Evolutionary conservation across 208 protist genomes (phyloP).

Genomic region (Acanthamoeba triangularis): DNA sequence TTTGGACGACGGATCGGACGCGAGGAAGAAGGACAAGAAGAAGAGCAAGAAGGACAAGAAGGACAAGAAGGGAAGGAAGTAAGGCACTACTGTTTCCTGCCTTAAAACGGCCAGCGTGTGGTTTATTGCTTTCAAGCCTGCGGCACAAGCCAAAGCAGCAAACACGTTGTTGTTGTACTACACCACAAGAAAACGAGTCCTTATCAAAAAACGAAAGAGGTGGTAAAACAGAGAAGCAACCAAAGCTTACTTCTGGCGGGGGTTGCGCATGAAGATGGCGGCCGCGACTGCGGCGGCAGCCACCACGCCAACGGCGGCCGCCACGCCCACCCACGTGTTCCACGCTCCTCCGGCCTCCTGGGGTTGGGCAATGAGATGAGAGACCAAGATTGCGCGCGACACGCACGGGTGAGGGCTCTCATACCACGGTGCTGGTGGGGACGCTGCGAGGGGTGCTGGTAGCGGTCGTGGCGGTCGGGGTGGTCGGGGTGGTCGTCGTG

Average conservation of each 20-base stretch:
- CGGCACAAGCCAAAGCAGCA: too few species aligned
- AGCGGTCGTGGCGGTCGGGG: neutral
- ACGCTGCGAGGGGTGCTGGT: neutral
- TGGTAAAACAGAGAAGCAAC: too few species aligned
- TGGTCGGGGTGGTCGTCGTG: too few species aligned
- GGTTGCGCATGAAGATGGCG: neutral
- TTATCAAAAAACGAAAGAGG: too few species aligned
- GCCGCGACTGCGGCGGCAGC: neutral
- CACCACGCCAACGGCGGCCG: neutral
- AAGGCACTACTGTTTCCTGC: neutral
- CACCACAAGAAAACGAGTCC: too few species aligned
- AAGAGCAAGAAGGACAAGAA: constrained; percentile 22
- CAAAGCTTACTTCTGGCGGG: neutral
- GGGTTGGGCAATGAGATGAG: too few species aligned
- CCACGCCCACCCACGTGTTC: neutral
- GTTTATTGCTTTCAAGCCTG: too few species aligned
- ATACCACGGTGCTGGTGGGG: neutral
- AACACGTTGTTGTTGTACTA: too few species aligned
- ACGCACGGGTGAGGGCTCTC: neutral
- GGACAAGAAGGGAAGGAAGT: neutral
- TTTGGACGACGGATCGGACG: neutral
- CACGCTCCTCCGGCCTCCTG: neutral
- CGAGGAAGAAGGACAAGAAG: neutral
- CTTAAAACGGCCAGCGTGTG: too few species aligned
- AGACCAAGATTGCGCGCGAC: neutral